These are phyloP conservation scores for Ceratocystis albifundus DNA, from an alignment of 2,329 filamentous ascomycete species.

Conservation along the genomic window DNA sequence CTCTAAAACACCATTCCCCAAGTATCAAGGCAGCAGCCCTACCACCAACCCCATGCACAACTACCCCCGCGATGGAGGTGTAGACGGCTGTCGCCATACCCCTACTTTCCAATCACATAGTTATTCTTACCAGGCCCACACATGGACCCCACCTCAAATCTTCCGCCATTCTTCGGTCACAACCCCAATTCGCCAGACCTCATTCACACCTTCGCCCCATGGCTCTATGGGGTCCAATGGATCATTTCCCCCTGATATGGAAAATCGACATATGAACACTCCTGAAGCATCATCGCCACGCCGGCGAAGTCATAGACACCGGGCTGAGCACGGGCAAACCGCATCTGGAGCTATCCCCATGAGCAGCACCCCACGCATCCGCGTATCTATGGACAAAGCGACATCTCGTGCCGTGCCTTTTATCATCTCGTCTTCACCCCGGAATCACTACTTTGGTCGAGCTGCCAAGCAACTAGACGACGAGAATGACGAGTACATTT, in stretches of 20 bases:
- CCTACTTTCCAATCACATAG: conserved; percentile 9
- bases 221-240: conserved; percentile 8
- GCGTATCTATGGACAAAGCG: conserved; percentile 13
- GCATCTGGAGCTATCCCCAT: background rate
- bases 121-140: background rate
- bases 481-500: conserved; percentile 15
- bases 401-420: background rate
- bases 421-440: conserved; percentile 16
- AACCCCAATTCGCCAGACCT: conserved; percentile 8
- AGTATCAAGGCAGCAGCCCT: background rate
- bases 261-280: conserved; percentile 3
- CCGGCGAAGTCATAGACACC: conserved; percentile 1
- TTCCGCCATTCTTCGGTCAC: conserved; percentile 16
- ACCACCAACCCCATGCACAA: conserved; percentile 6
- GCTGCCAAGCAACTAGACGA: background rate
- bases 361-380: conserved; percentile 14
- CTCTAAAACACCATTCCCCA: background rate
- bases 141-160: conserved; percentile 15
- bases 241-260: conserved; percentile 11
- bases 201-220: conserved; percentile 17
- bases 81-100: background rate
- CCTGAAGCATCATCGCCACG: conserved; percentile 14
- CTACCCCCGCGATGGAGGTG: conserved; percentile 1
- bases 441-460: background rate
- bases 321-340: conserved; percentile 11